Conservation (phyloP, 441 rosid genomes). For the Syzygium syzygioides region DNA sequence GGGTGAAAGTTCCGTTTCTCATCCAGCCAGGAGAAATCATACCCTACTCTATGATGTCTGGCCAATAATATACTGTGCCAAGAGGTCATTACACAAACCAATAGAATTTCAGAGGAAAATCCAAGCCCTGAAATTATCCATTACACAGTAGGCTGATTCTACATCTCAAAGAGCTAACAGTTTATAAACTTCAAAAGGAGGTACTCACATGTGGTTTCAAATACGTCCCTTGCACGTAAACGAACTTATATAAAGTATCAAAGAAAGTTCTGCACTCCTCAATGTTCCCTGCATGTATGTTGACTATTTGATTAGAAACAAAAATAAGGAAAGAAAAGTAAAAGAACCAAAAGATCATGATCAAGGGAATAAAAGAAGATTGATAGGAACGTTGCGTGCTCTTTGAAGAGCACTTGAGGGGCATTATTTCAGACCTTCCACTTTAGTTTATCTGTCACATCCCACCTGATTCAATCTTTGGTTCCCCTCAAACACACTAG, state of each 20-base stretch:
- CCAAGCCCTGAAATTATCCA: background rate
- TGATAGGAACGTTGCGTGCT: background rate
- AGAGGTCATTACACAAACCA: background rate
- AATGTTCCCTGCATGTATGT: constrained; percentile 45
- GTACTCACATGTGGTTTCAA: constrained; percentile 85
- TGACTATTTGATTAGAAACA: background rate
- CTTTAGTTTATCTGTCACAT: background rate
- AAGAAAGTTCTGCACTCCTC: constrained; percentile 68
- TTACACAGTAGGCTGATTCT: background rate
- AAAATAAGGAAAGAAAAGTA: background rate
- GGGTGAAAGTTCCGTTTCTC: background rate
- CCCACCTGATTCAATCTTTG: background rate
- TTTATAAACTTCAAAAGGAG: constrained; percentile 1
- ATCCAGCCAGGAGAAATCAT: background rate
- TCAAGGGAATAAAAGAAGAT: background rate
- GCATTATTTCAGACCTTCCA: background rate
- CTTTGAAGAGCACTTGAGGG: background rate
- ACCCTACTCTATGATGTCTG: background rate
- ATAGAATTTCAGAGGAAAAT: background rate
- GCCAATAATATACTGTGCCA: background rate
- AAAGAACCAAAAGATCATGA: background rate
- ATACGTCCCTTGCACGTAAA: constrained; percentile 86
- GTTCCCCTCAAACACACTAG: background rate
- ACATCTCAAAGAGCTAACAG: background rate
- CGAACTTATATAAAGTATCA: constrained; percentile 60